Evolutionary conservation across 1,139 yeast genomes (phyloP), one percentile per base, ranked within the genome.

Genomic region (Spencermartinsiella ligniputridi): DNA sequence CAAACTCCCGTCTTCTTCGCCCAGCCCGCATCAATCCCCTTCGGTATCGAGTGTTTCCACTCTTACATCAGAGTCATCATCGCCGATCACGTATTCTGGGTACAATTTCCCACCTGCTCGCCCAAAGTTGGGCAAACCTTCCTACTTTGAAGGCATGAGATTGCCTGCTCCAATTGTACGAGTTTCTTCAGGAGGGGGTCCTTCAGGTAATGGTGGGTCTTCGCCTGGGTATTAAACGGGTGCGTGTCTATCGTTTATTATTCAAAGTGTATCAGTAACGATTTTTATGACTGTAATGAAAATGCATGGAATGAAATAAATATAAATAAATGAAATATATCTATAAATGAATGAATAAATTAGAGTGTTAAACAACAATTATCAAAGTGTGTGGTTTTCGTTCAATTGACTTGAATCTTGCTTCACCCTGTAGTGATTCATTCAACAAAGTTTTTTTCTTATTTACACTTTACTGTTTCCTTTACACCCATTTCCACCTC

Each of bases 151-250:
- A 29, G 57, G 58, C 5, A 50, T 55, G 33, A 51, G 51, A 32
- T 47, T 55, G 39, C 58, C 58, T 18, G 41, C 50, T 24, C 58
- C 58, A 2, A 41, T 54, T 3, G 24, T 51, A 20, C 55, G 51
- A 27, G 15, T 27, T 27, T 9, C 32, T 5, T 6, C 25, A 22
- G 6, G 9, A 22, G 32, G 32, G 4, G 13, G 13, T 27, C 15
- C 32, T 27, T 9, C 15, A 4, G n/a, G 15, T 15, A 4, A 9
- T 27, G 32, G 15, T 9, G 8, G 15, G 5, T 27, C 32, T 8
- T 27, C 32, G 5, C 32, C 32, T 22, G 11, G 25, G 25, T 6
- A 6, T 22, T 6, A 22, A 11, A 11, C 6, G 9, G 25, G 11
- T 22, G 11, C 25, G 9, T 22, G 11, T 11, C 9, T 22, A 22